Evolutionary conservation across 2,329 filamentous ascomycete genomes (phyloP), one percentile per base, ranked within the genome.

Genomic region (Paecilomyces dactylethromorphus): DNA sequence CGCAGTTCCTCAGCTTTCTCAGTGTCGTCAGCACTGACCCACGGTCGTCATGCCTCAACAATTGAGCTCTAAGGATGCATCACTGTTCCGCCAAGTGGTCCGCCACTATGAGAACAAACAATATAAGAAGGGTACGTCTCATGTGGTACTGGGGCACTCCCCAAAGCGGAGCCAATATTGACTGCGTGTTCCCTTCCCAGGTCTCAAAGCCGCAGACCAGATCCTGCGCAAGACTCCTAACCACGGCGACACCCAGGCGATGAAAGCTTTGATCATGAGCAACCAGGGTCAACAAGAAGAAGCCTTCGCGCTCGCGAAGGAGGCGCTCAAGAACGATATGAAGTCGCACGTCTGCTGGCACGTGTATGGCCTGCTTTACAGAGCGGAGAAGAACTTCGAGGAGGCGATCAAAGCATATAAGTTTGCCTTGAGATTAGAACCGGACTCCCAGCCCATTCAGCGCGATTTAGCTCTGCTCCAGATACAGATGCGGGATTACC

Each of bases 291-390:
- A 96, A 78, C 87, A 88, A 31, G 91, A 96, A 59, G 94, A 99
- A 78, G 95, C 95, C 0, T 99, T 99, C 74, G 85, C 87, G 53
- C 83, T 99, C 60, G 93, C 90, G 70, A 99, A 97, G 79, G 85
- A 92, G 65, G 94, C 95, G 33, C 82, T 99, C 68, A 92, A 89
- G 65, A 91, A 92, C 69, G 92, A 97, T 74, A 97, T 99, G 92
- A 97, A 95, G 80, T 97, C 92, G 69, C 93, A 97, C 77, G 92
- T 99, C 69, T 97, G 92, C 82, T 99, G 94, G 94, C 95, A 99
- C 76, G 94, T 99, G 61, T 99, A 97, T 74, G 94, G 95, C 32
- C 79, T 99, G 66, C 83, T 99, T 55, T 97, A 96, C 78, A 88
- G 93, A 56, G 88, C 91, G 54, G 89, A 90, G 71, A 97, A 97